phyloP scores from a whole-genome alignment of 2,329 filamentous ascomycete species.

The Drechmeria coniospora region DNA sequence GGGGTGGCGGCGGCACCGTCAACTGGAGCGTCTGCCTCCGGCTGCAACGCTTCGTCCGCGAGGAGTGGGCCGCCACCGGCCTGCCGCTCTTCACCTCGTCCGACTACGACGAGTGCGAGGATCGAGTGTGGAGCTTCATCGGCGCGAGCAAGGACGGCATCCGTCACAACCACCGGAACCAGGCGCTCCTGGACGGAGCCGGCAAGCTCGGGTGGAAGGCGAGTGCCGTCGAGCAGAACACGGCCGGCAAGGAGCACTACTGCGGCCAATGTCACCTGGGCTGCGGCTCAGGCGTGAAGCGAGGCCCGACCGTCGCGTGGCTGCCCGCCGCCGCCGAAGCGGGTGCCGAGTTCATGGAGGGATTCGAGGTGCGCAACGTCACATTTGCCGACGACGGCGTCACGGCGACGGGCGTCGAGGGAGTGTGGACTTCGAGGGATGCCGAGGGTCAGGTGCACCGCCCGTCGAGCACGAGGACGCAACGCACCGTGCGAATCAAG shows the following conservation, averaged over 20 bases:
- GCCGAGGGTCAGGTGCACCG: conserved; percentile 40
- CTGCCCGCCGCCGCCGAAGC: conserved; percentile 64
- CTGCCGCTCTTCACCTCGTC: conserved; percentile 59
- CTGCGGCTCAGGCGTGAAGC: conserved; percentile 55
- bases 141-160: conserved; percentile 53
- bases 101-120: conserved; percentile 64
- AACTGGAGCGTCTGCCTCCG: conserved; percentile 62
- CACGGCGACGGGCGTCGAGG: conserved; percentile 55
- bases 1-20: conserved; percentile 75
- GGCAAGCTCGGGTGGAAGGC: conserved; percentile 58
- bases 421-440: conserved; percentile 61
- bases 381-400: conserved; percentile 46
- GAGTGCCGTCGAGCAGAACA: conserved; percentile 63
- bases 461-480: conserved; percentile 27
- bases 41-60: conserved; percentile 60
- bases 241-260: conserved; percentile 54
- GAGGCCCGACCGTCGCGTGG: conserved; percentile 62
- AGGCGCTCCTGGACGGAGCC: conserved; percentile 58
- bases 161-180: conserved; percentile 59
- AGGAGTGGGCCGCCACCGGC: conserved; percentile 61
- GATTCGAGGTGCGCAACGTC: conserved; percentile 56
- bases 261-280: conserved; percentile 52
- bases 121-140: conserved; percentile 66
- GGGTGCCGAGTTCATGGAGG: conserved; percentile 72
- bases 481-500: conserved; percentile 51